A percentile compares a stretch with the other conserved stretches of the same genome.
Evolutionary conservation across 2,329 filamentous ascomycete genomes (phyloP).

Genomic region (Juglanconis oblonga): DNA sequence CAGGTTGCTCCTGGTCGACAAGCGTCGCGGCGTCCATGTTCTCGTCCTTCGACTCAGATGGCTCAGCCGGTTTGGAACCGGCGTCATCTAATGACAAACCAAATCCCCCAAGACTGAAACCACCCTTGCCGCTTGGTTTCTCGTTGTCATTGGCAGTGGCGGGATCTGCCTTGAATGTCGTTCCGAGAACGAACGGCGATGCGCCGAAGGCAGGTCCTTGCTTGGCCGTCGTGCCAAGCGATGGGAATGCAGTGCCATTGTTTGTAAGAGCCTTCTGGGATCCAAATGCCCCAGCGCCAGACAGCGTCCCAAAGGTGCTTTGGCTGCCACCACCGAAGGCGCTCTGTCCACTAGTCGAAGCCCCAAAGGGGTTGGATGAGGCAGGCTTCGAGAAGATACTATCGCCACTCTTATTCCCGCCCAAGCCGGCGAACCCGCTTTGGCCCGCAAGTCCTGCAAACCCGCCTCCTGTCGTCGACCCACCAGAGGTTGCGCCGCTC

Average conservation of each 20-base stretch:
- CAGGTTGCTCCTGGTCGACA: conserved; percentile 35
- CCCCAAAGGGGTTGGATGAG: conserved; percentile 29
- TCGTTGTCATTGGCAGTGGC: conserved; percentile 57
- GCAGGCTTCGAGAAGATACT: conserved; percentile 43
- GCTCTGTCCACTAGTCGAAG: conserved; percentile 17
- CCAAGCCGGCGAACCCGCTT: conserved; percentile 53
- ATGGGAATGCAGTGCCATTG: conserved; percentile 37
- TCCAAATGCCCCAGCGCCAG: conserved; percentile 21
- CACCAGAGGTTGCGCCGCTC: conserved; percentile 24
- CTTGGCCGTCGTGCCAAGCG: conserved; percentile 35
- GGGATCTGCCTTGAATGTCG: conserved; percentile 65
- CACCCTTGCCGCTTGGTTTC: conserved; percentile 41
- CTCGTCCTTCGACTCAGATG: conserved; percentile 41
- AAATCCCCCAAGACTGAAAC: conserved; percentile 59
- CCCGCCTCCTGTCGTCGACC: conserved; percentile 34
- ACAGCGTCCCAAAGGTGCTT: neutral
- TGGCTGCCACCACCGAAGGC: conserved; percentile 5
- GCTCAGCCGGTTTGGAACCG: conserved; percentile 29
- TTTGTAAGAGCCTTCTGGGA: conserved; percentile 32
- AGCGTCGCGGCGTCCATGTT: conserved; percentile 46
- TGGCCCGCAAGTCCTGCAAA: conserved; percentile 54
- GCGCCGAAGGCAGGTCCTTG: conserved; percentile 40
- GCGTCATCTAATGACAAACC: conserved; percentile 53
- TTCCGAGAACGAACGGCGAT: conserved; percentile 64
- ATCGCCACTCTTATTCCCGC: conserved; percentile 30